phyloP scores from a whole-genome alignment of 768 basidiomycete species.

The Sporobolomyces phaffii region DNA sequence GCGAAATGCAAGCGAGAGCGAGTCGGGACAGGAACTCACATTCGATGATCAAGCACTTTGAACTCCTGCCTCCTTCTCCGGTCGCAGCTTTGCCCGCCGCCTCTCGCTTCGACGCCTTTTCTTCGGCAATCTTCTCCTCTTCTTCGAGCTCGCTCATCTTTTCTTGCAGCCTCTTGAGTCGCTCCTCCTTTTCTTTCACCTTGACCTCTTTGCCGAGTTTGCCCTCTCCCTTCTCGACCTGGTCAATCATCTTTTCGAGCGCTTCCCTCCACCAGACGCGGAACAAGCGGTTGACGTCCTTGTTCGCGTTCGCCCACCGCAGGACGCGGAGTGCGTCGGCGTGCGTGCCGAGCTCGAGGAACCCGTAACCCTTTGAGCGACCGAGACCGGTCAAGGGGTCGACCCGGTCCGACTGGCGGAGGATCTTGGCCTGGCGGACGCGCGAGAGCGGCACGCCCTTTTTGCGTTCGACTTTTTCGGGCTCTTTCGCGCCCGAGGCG shows the following conservation, averaged over 20 bases:
- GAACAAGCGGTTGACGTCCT: constrained; percentile 59
- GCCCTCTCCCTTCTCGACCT: constrained; percentile 42
- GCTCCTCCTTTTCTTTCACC: constrained; percentile 33
- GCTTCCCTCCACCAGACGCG: constrained; percentile 83
- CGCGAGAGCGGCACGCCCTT: constrained; percentile 49
- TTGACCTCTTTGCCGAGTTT: constrained; percentile 31
- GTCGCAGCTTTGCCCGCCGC: constrained; percentile 30
- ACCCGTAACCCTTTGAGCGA: constrained; percentile 88
- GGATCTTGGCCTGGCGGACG: constrained; percentile 86
- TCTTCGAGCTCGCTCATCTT: constrained; percentile 37
- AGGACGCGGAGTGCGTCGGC: constrained; percentile 83
- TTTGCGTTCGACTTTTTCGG: constrained; percentile 45
- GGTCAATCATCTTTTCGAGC: constrained; percentile 47
- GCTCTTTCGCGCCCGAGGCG: constrained; percentile 42
- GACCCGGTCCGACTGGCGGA: constrained; percentile 79
- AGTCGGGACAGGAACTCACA: constrained; percentile 35
- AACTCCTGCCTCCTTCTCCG: constrained; percentile 32
- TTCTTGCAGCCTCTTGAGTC: constrained; percentile 24
- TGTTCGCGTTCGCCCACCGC: constrained; percentile 90
- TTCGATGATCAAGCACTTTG: constrained; percentile 36
- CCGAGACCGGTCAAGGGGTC: constrained; percentile 82
- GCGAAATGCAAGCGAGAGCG: too few relatives aligned
- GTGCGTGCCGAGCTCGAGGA: constrained; percentile 81
- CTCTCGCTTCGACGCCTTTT: constrained; percentile 34
- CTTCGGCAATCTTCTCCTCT: constrained; percentile 33